phyloP scores from a whole-genome alignment of 768 basidiomycete genomes.

The Lactarius pseudohatsudake region DNA sequence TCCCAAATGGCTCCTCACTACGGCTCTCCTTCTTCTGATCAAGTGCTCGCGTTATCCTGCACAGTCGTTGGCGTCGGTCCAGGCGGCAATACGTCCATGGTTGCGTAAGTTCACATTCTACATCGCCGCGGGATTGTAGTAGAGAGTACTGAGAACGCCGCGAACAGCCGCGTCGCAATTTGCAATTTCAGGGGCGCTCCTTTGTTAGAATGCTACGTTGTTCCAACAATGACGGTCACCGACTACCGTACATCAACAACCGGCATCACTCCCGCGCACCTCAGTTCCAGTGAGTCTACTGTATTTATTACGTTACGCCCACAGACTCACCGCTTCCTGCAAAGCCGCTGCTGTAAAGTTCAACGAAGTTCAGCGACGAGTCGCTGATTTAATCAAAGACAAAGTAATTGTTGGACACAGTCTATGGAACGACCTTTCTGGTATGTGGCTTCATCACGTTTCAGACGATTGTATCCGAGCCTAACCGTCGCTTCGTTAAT shows the following conservation, averaged over 20 bases:
- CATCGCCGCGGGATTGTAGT: constrained; percentile 9
- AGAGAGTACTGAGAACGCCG: constrained; percentile 2
- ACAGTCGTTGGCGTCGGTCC: constrained; percentile 69
- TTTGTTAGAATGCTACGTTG: constrained; percentile 64
- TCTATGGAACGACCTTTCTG: constrained; percentile 80
- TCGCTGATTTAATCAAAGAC: constrained; percentile 64
- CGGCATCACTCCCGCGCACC: constrained; percentile 46
- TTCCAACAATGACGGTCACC: constrained; percentile 64
- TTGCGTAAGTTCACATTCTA: constrained; percentile 56
- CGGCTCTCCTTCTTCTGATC: constrained; percentile 38
- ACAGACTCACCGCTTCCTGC: background rate
- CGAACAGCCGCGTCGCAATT: constrained; percentile 44
- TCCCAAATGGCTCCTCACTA: constrained; percentile 32
- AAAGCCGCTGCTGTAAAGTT: constrained; percentile 57
- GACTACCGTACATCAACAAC: constrained; percentile 73
- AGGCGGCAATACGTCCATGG: constrained; percentile 78
- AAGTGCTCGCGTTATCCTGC: constrained; percentile 58
- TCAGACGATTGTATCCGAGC: constrained; percentile 1
- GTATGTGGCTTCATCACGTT: constrained; percentile 40
- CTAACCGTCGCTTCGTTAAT: constrained; percentile 26
- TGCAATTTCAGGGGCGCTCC: constrained; percentile 47
- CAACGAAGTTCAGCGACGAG: constrained; percentile 59
- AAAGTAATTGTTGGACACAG: constrained; percentile 75
- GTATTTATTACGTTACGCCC: background rate
- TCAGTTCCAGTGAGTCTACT: constrained; percentile 40